phyloP scores from a whole-genome alignment of 2,329 filamentous ascomycete genomes.

The Coniochaeta sp. region DNA sequence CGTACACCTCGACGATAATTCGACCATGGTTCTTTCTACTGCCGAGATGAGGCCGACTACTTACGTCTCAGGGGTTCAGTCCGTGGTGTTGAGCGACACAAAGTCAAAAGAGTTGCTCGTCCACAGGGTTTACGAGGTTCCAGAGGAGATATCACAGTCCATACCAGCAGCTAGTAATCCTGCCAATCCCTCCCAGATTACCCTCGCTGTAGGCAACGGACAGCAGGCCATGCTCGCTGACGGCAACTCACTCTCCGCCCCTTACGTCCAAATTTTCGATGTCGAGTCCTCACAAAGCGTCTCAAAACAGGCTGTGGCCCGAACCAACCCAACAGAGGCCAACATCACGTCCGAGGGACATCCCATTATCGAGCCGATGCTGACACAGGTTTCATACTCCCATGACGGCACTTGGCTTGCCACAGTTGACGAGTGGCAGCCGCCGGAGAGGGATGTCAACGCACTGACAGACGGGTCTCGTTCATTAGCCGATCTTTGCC shows the following conservation, averaged over 20 bases:
- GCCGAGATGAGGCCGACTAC: constrained; percentile 78
- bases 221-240: constrained; percentile 48
- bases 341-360: constrained; percentile 67
- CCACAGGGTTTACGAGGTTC: constrained; percentile 38
- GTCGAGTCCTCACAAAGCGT: constrained; percentile 70
- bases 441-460: constrained; percentile 60
- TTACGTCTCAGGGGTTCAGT: constrained; percentile 78
- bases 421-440: constrained; percentile 86
- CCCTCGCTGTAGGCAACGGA: constrained; percentile 59
- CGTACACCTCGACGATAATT: constrained; percentile 85
- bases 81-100: constrained; percentile 41
- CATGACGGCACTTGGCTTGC: constrained; percentile 82
- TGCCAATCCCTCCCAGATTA: constrained; percentile 51
- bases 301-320: constrained; percentile 78
- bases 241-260: constrained; percentile 37
- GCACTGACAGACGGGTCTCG: constrained; percentile 39
- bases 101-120: constrained; percentile 46
- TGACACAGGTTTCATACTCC: constrained; percentile 69
- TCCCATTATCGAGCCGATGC: constrained; percentile 67
- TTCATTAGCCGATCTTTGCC: constrained; percentile 32
- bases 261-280: constrained; percentile 76
- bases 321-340: constrained; percentile 78
- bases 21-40: constrained; percentile 81
- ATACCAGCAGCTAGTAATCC: constrained; percentile 59
- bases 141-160: constrained; percentile 34